A percentile compares a stretch with the other conserved stretches of the same genome.
Evolutionary conservation across 2,329 filamentous ascomycete species (phyloP).

Genomic region (Sclerotinia minor): DNA sequence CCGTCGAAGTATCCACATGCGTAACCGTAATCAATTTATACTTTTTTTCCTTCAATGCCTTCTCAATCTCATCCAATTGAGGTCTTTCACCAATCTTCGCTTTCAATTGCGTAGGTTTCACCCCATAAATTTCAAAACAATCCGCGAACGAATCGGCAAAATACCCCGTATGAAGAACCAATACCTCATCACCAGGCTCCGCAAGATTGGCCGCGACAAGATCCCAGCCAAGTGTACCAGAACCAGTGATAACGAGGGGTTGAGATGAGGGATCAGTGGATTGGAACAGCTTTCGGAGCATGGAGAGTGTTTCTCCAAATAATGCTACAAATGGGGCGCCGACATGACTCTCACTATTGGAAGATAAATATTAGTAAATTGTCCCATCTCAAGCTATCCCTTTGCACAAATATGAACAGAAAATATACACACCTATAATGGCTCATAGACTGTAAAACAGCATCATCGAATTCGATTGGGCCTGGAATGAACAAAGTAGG

Average conservation of each 20-base stretch:
- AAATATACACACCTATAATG: conserved; percentile 71
- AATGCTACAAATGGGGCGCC: conserved; percentile 82
- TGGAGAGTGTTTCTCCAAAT: conserved; percentile 85
- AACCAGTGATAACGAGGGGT: conserved; percentile 90
- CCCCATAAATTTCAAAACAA: conserved; percentile 88
- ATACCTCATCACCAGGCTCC: conserved; percentile 83
- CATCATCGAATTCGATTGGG: conserved; percentile 98
- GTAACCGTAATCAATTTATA: conserved; percentile 96
- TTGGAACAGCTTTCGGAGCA: conserved; percentile 93
- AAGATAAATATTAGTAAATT: conserved; percentile 28
- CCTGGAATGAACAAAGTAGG: conserved; percentile 89
- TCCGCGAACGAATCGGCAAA: conserved; percentile 94
- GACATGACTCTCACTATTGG: conserved; percentile 83
- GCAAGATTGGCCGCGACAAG: conserved; percentile 90
- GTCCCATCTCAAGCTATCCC: not conserved
- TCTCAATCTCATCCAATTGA: conserved; percentile 82
- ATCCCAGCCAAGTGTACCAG: conserved; percentile 95
- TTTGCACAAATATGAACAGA: not conserved
- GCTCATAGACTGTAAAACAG: conserved; percentile 89
- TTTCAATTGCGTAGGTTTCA: conserved; percentile 84
- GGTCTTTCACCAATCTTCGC: conserved; percentile 86
- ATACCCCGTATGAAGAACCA: conserved; percentile 95
- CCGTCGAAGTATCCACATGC: conserved; percentile 96
- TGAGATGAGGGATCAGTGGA: conserved; percentile 79
- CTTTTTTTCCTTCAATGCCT: conserved; percentile 82